phyloP scores from a whole-genome alignment of 495 filamentous ascomycete genomes.

The Aspergillus steynii region DNA sequence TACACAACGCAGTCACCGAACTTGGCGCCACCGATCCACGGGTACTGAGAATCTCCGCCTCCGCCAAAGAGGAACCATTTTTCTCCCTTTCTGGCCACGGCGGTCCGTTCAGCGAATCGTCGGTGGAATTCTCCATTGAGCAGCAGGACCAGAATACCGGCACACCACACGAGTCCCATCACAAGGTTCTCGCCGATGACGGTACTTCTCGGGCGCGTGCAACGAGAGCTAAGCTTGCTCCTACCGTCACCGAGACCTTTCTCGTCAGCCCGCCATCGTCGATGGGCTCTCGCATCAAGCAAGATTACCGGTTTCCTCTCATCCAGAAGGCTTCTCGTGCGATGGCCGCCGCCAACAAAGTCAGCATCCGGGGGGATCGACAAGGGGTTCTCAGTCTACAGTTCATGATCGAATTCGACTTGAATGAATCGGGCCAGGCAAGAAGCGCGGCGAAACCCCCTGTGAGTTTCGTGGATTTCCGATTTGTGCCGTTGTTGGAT shows the following conservation, averaged over 20 bases:
- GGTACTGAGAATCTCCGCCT: slow-evolving; percentile 62
- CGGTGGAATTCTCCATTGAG: slow-evolving; percentile 80
- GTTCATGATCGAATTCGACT: slow-evolving; percentile 86
- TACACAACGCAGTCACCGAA: slow-evolving; percentile 82
- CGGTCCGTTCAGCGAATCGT: slow-evolving; percentile 76
- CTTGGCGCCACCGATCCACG: slow-evolving; percentile 71
- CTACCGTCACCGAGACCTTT: slow-evolving; percentile 52
- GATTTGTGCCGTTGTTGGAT: slow-evolving; percentile 68
- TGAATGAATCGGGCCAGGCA: slow-evolving; percentile 27
- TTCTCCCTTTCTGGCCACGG: slow-evolving; percentile 68
- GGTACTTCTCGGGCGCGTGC: slow-evolving; percentile 40
- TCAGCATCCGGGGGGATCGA: slow-evolving; percentile 82
- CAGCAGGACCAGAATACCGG: slow-evolving; percentile 38
- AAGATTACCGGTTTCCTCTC: slow-evolving; percentile 77
- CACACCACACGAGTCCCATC: slow-evolving; percentile 19
- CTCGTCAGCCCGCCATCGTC: slow-evolving; percentile 45
- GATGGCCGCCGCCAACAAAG: slow-evolving; percentile 89
- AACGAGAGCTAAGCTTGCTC: slow-evolving; percentile 48
- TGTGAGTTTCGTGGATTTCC: slow-evolving; percentile 75
- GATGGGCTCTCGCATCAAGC: slow-evolving; percentile 39
- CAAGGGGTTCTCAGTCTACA: slow-evolving; percentile 92
- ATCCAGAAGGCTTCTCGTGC: slow-evolving; percentile 79
- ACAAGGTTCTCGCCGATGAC: slow-evolving; percentile 36
- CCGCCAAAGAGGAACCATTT: slow-evolving; percentile 60
- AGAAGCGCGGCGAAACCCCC: slow-evolving; percentile 15